Evolutionary conservation across 148 eudicot genomes (phyloP).

Genomic region (Chenopodium quinoa): DNA sequence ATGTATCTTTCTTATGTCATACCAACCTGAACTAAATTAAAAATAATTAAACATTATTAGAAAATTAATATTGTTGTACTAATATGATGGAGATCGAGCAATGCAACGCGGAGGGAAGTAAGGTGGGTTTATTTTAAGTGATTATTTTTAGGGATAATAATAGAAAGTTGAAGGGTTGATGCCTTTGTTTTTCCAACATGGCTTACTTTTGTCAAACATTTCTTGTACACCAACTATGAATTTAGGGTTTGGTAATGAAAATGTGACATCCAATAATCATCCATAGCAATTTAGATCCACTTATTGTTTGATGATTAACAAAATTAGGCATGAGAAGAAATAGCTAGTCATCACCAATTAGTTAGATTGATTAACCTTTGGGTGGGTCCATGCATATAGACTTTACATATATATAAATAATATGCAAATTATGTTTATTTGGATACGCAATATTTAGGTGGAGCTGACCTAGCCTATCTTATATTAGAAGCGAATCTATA

Average conservation of each 20-base stretch:
- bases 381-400: neutral
- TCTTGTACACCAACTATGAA: neutral
- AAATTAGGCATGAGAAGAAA: neutral
- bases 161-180: neutral
- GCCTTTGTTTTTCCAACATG: conserved; percentile 6
- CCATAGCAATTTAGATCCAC: neutral
- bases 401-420: no score
- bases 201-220: conserved; percentile 3
- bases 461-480: no score
- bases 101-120: conserved; percentile 19
- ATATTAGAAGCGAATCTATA: no score
- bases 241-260: neutral
- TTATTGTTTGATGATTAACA: neutral
- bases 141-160: no score
- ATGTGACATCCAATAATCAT: neutral
- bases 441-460: no score
- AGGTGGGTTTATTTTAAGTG: neutral
- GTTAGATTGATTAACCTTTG: neutral
- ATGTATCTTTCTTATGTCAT: neutral
- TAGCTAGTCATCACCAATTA: neutral
- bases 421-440: no score
- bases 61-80: neutral
- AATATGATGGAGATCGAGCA: neutral
- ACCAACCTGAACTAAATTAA: neutral
- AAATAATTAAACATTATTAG: neutral